Conservation (phyloP, 768 basidiomycete species). For the Plicaturopsis crispa region DNA sequence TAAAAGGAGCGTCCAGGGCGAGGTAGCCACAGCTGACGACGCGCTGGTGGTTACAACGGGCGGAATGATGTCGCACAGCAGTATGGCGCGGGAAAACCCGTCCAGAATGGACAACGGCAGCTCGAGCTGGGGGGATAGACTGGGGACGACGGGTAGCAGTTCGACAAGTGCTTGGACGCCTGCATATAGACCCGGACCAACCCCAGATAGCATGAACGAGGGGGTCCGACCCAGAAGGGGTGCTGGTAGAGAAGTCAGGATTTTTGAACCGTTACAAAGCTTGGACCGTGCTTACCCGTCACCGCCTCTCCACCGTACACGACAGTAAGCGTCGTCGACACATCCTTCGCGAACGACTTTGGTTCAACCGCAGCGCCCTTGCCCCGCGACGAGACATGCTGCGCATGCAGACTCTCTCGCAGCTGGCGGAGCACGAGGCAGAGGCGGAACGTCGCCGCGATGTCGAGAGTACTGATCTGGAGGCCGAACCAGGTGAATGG, state of each 20-base stretch:
- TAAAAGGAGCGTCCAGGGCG: conserved; percentile 72
- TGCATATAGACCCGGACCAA: conserved; percentile 55
- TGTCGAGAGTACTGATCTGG: conserved; percentile 53
- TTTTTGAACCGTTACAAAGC: too few relatives aligned
- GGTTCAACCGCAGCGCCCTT: conserved; percentile 30
- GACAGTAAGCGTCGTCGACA: conserved; percentile 51
- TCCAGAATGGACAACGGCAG: conserved; percentile 70
- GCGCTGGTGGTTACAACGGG: conserved; percentile 52
- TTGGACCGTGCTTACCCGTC: conserved; percentile 46
- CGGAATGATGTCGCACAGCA: conserved; percentile 74
- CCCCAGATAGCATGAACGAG: conserved; percentile 75
- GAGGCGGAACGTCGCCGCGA: conserved; percentile 60
- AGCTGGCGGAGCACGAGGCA: conserved; percentile 65
- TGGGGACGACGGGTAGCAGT: conserved; percentile 48
- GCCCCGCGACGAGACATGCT: conserved; percentile 32
- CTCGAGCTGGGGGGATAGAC: conserved; percentile 48
- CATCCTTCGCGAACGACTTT: conserved; percentile 50
- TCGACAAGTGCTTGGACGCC: conserved; percentile 55
- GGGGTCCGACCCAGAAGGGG: conserved; percentile 60
- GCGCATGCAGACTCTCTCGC: conserved; percentile 37
- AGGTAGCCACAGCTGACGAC: conserved; percentile 42
- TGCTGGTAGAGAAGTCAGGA: conserved; percentile 38
- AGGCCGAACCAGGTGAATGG: conserved; percentile 65
- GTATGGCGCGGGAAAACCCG: conserved; percentile 69
- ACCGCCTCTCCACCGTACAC: conserved; percentile 79